These are phyloP conservation scores for Fusarium succisae DNA, from an alignment of 2,329 filamentous ascomycete species.

Conservation along the genomic window DNA sequence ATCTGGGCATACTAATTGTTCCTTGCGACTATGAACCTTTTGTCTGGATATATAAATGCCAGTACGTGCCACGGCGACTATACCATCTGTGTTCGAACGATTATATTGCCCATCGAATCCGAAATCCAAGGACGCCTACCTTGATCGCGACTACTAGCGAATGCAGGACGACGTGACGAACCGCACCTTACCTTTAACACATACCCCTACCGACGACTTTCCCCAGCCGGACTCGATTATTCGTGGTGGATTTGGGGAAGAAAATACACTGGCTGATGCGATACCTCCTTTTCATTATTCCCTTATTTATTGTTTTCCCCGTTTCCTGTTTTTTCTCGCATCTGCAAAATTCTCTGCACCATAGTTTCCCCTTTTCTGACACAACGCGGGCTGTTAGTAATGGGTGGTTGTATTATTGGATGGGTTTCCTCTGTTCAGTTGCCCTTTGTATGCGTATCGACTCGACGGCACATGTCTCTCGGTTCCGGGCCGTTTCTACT, in stretches of 20 bases:
- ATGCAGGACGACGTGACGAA: slow-evolving; percentile 55
- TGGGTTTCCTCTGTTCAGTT: slow-evolving; percentile 45
- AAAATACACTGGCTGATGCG: slow-evolving; percentile 45
- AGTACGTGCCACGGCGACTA: slow-evolving; percentile 41
- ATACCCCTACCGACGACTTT: slow-evolving; percentile 44
- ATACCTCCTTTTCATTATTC: slow-evolving; percentile 48
- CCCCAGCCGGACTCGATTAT: slow-evolving; percentile 36
- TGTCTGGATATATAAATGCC: slow-evolving; percentile 44
- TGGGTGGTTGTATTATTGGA: slow-evolving; percentile 51
- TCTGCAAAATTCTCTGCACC: slow-evolving; percentile 48
- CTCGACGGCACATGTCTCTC: slow-evolving; percentile 25
- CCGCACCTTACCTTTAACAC: slow-evolving; percentile 45
- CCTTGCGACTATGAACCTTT: slow-evolving; percentile 39
- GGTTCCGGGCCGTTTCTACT: slow-evolving; percentile 27
- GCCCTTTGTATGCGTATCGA: slow-evolving; percentile 40
- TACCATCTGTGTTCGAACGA: slow-evolving; percentile 46
- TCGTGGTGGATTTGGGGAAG: slow-evolving; percentile 37
- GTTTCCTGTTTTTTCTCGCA: slow-evolving; percentile 38
- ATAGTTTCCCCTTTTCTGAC: slow-evolving; percentile 46
- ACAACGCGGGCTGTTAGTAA: slow-evolving; percentile 45
- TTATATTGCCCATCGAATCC: slow-evolving; percentile 44
- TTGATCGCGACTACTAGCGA: slow-evolving; percentile 49
- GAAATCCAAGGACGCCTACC: slow-evolving; percentile 44
- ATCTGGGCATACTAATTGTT: slow-evolving; percentile 80
- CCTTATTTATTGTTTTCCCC: slow-evolving; percentile 35